Conservation (phyloP, 768 basidiomycete genomes). For the Rhodotorula graminis region DNA sequence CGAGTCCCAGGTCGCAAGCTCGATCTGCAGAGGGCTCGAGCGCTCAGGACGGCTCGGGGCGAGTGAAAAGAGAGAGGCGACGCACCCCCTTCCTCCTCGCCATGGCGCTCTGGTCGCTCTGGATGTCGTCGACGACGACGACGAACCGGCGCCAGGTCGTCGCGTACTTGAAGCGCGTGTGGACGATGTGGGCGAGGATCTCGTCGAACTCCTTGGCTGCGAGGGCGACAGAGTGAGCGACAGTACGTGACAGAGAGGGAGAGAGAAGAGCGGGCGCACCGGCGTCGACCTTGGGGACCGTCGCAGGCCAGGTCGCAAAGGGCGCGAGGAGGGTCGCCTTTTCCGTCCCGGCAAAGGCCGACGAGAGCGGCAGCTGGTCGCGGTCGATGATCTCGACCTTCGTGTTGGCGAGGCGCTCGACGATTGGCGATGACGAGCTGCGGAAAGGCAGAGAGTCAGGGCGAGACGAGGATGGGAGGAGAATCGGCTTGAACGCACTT, state of each 20-base stretch:
- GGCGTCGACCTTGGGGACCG: background rate
- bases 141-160: slow-evolving; percentile 16
- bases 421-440: slow-evolving; percentile 5
- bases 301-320: background rate
- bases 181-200: background rate
- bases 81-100: slow-evolving; percentile 10
- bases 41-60: background rate
- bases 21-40: background rate
- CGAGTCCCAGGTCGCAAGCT: slow-evolving; percentile 8
- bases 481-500: slow-evolving; percentile 1
- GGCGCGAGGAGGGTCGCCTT: background rate
- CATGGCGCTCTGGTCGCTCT: background rate
- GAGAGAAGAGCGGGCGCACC: background rate
- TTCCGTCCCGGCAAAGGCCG: background rate
- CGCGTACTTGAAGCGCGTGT: slow-evolving; percentile 1
- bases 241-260: no score
- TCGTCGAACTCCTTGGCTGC: slow-evolving; percentile 15
- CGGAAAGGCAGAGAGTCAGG: background rate
- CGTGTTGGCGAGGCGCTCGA: background rate
- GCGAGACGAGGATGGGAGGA: background rate
- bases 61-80: background rate
- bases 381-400: slow-evolving; percentile 4
- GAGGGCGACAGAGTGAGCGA: background rate
- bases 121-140: slow-evolving; percentile 8
- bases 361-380: background rate